Evolutionary conservation across 2,329 filamentous ascomycete genomes (phyloP), one percentile per base, ranked within the genome.

Genomic region (Meredithiella fracta): DNA sequence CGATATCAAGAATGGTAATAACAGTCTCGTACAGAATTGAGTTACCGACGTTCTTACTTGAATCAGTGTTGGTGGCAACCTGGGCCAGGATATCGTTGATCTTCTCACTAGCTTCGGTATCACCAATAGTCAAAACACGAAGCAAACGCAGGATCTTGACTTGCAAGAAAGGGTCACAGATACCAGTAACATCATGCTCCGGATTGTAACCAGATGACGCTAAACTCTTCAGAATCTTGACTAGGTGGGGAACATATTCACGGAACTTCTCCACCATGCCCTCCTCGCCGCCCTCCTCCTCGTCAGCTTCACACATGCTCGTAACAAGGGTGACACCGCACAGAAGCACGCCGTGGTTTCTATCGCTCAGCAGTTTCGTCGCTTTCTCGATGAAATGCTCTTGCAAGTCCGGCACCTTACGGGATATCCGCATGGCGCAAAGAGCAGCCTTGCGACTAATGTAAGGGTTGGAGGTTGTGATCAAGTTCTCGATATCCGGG

Each of bases 351-450:
- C 92, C 94, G 62, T 98, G 92, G 69, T 98, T 98, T 60, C 92
- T 78, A 68, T 98, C 92, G 25, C 88, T 85, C 22, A 98, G 73
- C 8, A 98, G 75, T 26, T 87, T 77, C 60, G 92, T 85, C 15
- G 91, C 86, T 68, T 97, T 97, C 59, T 98, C 92, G 58, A 96
- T 67, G 65, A 98, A 98, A 70, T 98, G 90, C 68, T 98, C 94
- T 69, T 95, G 88, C 55, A 98, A 72, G 67, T 98, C 92, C 4
- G 94, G 92, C 9, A 98, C 92, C 70, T 98, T 98, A 64, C 89
- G 85, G 72, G 90, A 96, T 75, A 98, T 96, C 62, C 90, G 81
- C 92, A 98, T 98, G 53, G 92, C 92, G 70, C 92, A 98, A n/a
- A 98, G 77, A 3, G 92, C 92, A 17, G 92, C 92, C 73, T 98